Evolutionary conservation across 305 asterid species (phyloP), one percentile per base, ranked within the genome.

Genomic region (Lippia alba): DNA sequence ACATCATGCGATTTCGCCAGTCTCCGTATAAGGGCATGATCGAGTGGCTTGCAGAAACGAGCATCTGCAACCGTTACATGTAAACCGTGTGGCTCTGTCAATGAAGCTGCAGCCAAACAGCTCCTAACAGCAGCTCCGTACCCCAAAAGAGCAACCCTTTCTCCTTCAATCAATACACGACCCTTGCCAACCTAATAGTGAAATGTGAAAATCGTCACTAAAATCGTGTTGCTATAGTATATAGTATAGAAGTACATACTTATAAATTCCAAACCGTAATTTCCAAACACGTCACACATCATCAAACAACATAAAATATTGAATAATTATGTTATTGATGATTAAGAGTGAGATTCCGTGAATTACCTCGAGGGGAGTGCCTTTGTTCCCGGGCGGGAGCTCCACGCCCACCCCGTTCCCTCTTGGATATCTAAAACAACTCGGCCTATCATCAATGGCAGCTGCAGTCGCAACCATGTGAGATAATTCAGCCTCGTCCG

Each of bases 381-480:
- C 99, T 82, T 94, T 94, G 83, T 94, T 94, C 59, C 90, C 91
- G 0, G 77, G 85, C 33, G 99, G 99, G 72, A 94, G 77, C 76
- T 86, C 88, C 8, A 83, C 74, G 12, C 99, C 99, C n/a, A 94
- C 56, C 54, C 98, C 97, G 19, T 91, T 94, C n/a, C 97, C 99
- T 78, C 98, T 87, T 4, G 97, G 98, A 76, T 87, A 94, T 15
- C 98, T 85, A 66, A 94, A 85, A 79, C 97, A 94, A 76, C 98
- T 87, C 9, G 98, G 98, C 36, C 96, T 75, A 73, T 94, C 97
- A 10, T 94, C 96, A 61, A 94, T 87, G 61, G 96, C 96, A 46
- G 96, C 97, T 12, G 98, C 97, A 53, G 98, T 94, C 17, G 98
- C 97, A 49, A 94, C 96, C 97, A 94, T 91, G 88, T 94, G 96